These are phyloP conservation scores for Maudiozyma barnettii DNA, from an alignment of 805 yeast species.

Conservation along the genomic window DNA sequence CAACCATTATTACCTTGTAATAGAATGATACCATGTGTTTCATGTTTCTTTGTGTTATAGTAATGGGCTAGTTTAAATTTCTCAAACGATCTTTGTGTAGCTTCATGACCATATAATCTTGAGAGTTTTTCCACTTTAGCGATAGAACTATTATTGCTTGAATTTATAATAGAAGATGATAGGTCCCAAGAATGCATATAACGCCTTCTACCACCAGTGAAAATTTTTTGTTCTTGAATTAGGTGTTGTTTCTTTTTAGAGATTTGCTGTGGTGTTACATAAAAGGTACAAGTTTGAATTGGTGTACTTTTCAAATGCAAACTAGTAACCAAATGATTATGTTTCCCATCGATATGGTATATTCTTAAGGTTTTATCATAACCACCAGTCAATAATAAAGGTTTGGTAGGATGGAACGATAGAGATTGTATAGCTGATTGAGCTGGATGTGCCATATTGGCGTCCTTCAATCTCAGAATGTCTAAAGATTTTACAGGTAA, in stretches of 20 bases:
- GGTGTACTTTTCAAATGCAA: slow-evolving; percentile 73
- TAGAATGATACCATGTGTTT: slow-evolving; percentile 58
- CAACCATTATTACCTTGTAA: slow-evolving; percentile 83
- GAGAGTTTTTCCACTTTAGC: slow-evolving; percentile 67
- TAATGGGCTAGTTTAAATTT: slow-evolving; percentile 60
- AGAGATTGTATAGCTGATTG: slow-evolving; percentile 77
- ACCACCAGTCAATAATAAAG: slow-evolving; percentile 83
- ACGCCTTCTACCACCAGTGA: slow-evolving; percentile 84
- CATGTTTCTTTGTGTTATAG: slow-evolving; percentile 13
- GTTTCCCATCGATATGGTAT: slow-evolving; percentile 83
- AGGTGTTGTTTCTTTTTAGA: slow-evolving; percentile 1
- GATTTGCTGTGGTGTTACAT: slow-evolving; percentile 15
- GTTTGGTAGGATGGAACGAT: slow-evolving; percentile 69
- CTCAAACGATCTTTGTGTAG: slow-evolving; percentile 78
- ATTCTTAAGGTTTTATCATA: slow-evolving; percentile 81
- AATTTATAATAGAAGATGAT: slow-evolving; percentile 37
- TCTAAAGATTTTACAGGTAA: slow-evolving; percentile 64
- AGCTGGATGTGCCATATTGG: slow-evolving; percentile 60
- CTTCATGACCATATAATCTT: slow-evolving; percentile 86
- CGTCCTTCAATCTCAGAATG: slow-evolving; percentile 79
- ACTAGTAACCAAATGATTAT: slow-evolving; percentile 72
- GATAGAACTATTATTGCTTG: slow-evolving; percentile 7
- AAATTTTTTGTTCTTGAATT: slow-evolving; percentile 39
- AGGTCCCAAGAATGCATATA: slow-evolving; percentile 91
- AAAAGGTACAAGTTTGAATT: slow-evolving; percentile 52